Conservation (phyloP, 257 asterid genomes). For the Cinchona pubescens region DNA sequence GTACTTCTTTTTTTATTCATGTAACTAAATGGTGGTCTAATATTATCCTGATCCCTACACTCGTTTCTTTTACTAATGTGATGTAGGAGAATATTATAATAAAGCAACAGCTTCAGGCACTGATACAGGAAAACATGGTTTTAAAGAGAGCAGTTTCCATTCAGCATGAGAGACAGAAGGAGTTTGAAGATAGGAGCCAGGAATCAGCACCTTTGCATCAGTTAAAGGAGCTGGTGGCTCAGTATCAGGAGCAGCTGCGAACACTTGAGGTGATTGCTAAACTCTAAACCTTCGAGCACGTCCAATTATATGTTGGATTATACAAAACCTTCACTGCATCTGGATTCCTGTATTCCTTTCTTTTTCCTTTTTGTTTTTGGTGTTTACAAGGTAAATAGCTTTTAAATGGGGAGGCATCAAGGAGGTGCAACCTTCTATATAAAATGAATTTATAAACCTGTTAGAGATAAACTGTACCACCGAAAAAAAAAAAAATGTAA, state of each 20-base stretch:
- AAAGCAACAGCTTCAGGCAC: slow-evolving; percentile 73
- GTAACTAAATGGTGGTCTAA: not conserved
- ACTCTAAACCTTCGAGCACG: not conserved
- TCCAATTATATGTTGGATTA: slow-evolving; percentile 30
- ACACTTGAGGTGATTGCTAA: slow-evolving; percentile 72
- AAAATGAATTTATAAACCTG: not conserved
- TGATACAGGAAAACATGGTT: slow-evolving; percentile 65
- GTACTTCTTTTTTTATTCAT: not conserved
- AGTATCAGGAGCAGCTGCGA: slow-evolving; percentile 85
- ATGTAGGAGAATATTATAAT: slow-evolving; percentile 59
- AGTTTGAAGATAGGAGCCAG: slow-evolving; percentile 65
- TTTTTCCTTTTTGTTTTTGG: too few species aligned
- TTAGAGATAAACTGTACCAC: not conserved
- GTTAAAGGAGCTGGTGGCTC: slow-evolving; percentile 74
- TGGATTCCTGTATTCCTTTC: too few species aligned
- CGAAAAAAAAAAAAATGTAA: too few species aligned
- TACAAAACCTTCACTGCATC: not conserved
- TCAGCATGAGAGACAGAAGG: slow-evolving; percentile 43
- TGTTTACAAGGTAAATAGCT: not conserved
- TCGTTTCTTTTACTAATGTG: not conserved
- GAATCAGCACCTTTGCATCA: slow-evolving; percentile 83
- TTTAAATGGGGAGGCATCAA: not conserved
- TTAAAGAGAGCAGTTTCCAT: slow-evolving; percentile 78
- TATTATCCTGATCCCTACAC: not conserved
- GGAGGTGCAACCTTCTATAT: not conserved